Evolutionary conservation across 345 rosid genomes (phyloP).

Genomic region (Triadica sebifera): DNA sequence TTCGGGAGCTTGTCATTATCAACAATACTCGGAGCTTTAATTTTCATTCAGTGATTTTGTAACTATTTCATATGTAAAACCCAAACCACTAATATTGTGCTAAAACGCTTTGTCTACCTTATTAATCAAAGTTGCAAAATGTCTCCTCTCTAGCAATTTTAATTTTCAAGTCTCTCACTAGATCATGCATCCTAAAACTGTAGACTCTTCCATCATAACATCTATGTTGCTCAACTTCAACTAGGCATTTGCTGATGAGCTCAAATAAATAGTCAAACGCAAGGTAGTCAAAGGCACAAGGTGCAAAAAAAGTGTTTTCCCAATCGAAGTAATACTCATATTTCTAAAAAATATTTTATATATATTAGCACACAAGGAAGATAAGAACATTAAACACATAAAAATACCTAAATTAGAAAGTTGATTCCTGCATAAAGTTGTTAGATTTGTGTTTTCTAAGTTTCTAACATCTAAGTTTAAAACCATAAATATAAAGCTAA

Average conservation of each 20-base stretch:
- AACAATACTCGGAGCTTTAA: not conserved
- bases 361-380: no score
- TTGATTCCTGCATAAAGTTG: no score
- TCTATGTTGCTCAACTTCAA: not conserved
- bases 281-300: no score
- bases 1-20: constrained; percentile 6
- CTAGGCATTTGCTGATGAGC: constrained; percentile 8
- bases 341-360: no score
- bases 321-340: no score
- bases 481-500: no score
- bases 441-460: no score
- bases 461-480: no score
- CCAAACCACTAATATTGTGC: not conserved
- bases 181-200: constrained; percentile 14
- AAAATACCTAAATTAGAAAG: no score
- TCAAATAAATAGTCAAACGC: constrained; percentile 7
- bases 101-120: constrained; percentile 7
- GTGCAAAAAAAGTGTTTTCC: no score
- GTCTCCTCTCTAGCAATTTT: constrained; percentile 5
- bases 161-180: constrained; percentile 11
- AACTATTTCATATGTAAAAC: not conserved
- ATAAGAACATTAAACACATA: no score
- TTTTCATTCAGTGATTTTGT: not conserved
- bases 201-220: constrained; percentile 11
- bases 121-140: constrained; percentile 9